Conservation (phyloP, 2,329 filamentous ascomycete genomes). For the Dothistroma septosporum region DNA sequence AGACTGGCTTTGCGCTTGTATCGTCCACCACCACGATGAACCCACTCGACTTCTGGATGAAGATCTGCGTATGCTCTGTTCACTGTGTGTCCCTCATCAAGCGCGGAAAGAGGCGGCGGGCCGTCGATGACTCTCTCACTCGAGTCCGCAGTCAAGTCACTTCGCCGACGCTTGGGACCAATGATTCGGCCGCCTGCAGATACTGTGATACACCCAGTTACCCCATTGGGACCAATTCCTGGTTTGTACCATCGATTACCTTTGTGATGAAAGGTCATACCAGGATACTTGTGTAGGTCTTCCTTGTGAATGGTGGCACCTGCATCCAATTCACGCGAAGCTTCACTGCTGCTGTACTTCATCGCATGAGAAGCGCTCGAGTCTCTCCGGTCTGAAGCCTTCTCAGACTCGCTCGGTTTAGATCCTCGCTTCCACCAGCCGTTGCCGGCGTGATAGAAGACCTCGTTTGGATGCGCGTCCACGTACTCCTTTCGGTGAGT, state of each 20-base stretch:
- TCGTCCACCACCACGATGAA: conserved; percentile 23
- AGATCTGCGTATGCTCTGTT: conserved; percentile 15
- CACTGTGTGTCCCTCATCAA: background rate
- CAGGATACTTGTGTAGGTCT: conserved; percentile 22
- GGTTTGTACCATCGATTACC: conserved; percentile 32
- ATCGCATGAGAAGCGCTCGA: conserved; percentile 14
- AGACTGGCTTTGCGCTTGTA: conserved; percentile 19
- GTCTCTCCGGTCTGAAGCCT: conserved; percentile 11
- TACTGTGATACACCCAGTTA: conserved; percentile 20
- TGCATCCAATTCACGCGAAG: conserved; percentile 8
- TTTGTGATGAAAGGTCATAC: conserved; percentile 29
- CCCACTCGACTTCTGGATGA: conserved; percentile 21
- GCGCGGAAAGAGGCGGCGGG: background rate
- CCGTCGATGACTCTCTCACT: background rate
- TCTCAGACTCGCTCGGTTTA: conserved; percentile 10
- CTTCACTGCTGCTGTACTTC: conserved; percentile 17
- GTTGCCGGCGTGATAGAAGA: conserved; percentile 30
- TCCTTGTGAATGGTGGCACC: conserved; percentile 20
- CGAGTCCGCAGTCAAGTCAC: background rate
- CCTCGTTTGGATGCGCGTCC: conserved; percentile 25
- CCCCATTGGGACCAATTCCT: conserved; percentile 25
- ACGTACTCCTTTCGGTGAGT: conserved; percentile 29
- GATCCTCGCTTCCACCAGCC: conserved; percentile 26
- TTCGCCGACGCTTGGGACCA: background rate
- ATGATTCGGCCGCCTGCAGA: conserved; percentile 11